phyloP scores from a whole-genome alignment of 768 basidiomycete species.

The Russula foetens region DNA sequence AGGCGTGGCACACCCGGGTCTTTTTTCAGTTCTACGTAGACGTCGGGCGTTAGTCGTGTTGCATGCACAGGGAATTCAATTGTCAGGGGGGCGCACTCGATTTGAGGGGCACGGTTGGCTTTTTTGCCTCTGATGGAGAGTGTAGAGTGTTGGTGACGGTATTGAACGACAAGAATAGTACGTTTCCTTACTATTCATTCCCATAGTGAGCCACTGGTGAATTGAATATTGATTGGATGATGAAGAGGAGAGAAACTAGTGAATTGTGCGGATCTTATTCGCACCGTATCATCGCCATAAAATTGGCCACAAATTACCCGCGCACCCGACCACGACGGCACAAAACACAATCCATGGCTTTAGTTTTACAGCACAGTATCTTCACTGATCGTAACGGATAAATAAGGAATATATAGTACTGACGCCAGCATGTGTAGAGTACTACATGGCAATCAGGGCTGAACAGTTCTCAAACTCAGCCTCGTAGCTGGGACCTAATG shows the following conservation, averaged over 20 bases:
- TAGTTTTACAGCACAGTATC: too few species aligned
- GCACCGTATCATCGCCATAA: too few species aligned
- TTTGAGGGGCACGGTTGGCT: constrained; percentile 1
- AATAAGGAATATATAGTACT: too few species aligned
- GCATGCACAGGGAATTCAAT: not conserved
- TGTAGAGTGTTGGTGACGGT: not conserved
- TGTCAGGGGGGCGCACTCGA: not conserved
- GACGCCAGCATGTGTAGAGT: too few species aligned
- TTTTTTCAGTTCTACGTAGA: constrained; percentile 65
- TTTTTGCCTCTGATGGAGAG: constrained; percentile 1
- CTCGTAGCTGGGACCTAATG: too few species aligned
- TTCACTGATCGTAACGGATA: too few species aligned
- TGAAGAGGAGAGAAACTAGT: not conserved
- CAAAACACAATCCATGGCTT: too few species aligned
- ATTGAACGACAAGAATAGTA: too few species aligned
- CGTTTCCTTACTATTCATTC: not conserved
- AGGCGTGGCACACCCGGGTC: constrained; percentile 86
- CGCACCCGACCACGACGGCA: too few species aligned
- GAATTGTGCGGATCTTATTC: too few species aligned
- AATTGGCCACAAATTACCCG: not conserved
- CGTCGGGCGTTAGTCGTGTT: not conserved
- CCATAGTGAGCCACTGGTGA: not conserved
- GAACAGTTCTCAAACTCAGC: too few species aligned
- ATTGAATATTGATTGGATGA: not conserved
- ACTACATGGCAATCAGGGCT: too few species aligned